Evolutionary conservation across 768 basidiomycete genomes (phyloP), one percentile per base, ranked within the genome.

Genomic region (Tulasnella sp.): DNA sequence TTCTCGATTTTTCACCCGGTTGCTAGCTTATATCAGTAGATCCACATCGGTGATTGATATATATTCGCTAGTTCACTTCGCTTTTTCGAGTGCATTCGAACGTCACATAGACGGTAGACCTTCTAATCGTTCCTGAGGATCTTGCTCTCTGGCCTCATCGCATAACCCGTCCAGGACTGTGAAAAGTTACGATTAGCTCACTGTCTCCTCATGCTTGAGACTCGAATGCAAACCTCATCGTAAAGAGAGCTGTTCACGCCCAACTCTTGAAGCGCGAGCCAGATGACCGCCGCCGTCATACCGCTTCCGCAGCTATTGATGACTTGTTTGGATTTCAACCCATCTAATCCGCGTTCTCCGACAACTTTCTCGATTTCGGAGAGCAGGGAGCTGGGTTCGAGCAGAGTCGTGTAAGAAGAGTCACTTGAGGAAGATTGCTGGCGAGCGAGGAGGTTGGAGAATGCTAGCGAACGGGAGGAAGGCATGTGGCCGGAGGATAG

Each of bases 221-320:
- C n/a, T n/a, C n/a, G n/a, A n/a, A n/a, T n/a, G n/a, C n/a, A 73
- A 82, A 97, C 96, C 90, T 99, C 98, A 81, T 99, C 98, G 82
- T 99, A 99, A 55, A 92, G 80, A 4, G 81, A 85, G 32, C 86
- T 85, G 75, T 88, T 83, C 5, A 89, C 88, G 18, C 90, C 91
- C 70, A 95, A 81, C 48, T 92, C 82, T 83, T 92, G 89, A 80
- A 98, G 86, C n/a, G 94, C 96, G 78, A 98, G 87, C 96, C 98
- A 98, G 7, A 98, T 87, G 18, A 98, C 87, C 3, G 89, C 94
- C 15, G 97, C 97, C n/a, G 96, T 98, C 97, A 99, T 98, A 67
- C 97, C 97, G 82, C 94, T 97, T 73, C 97, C 97, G 85, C 97
- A 99, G 78, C 88, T 92, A 16, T 92, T 90, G 6, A 91, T 88